These are phyloP conservation scores for Peterozyma xylosa DNA, from an alignment of 805 yeast genomes.

Conservation along the genomic window DNA sequence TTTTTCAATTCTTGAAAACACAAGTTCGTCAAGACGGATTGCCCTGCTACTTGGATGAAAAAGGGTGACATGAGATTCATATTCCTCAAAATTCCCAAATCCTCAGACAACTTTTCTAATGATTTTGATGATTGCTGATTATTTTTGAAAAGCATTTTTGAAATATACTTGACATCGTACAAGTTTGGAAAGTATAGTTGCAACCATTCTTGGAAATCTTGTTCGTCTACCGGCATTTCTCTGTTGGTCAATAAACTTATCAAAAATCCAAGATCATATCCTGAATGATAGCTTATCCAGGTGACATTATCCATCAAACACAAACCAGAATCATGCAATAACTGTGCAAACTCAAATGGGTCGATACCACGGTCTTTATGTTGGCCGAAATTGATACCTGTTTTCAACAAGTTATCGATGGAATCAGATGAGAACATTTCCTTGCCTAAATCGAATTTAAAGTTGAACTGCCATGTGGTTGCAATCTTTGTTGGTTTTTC, in stretches of 20 bases:
- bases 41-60: slow-evolving; percentile 55
- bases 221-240: slow-evolving; percentile 72
- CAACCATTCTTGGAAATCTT: slow-evolving; percentile 69
- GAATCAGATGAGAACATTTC: slow-evolving; percentile 90
- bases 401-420: slow-evolving; percentile 66
- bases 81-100: slow-evolving; percentile 57
- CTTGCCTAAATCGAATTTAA: slow-evolving; percentile 63
- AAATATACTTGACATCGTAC: slow-evolving; percentile 67
- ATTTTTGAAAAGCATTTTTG: slow-evolving; percentile 15
- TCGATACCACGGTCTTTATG: slow-evolving; percentile 76
- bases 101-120: slow-evolving; percentile 63
- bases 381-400: slow-evolving; percentile 75
- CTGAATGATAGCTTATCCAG: slow-evolving; percentile 91
- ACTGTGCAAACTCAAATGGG: slow-evolving; percentile 72
- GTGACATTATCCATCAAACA: slow-evolving; percentile 61
- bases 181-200: slow-evolving; percentile 70
- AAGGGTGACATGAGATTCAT: slow-evolving; percentile 31
- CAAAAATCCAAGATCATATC: slow-evolving; percentile 91
- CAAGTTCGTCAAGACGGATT: slow-evolving; percentile 52
- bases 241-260: slow-evolving; percentile 69
- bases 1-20: slow-evolving; percentile 52
- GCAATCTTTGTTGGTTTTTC: slow-evolving; percentile 57
- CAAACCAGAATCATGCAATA: slow-evolving; percentile 79
- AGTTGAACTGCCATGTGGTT: slow-evolving; percentile 96
- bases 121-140: slow-evolving; percentile 22